phyloP scores from a whole-genome alignment of 805 yeast species.

The Saccharomycopsis javanensis region DNA sequence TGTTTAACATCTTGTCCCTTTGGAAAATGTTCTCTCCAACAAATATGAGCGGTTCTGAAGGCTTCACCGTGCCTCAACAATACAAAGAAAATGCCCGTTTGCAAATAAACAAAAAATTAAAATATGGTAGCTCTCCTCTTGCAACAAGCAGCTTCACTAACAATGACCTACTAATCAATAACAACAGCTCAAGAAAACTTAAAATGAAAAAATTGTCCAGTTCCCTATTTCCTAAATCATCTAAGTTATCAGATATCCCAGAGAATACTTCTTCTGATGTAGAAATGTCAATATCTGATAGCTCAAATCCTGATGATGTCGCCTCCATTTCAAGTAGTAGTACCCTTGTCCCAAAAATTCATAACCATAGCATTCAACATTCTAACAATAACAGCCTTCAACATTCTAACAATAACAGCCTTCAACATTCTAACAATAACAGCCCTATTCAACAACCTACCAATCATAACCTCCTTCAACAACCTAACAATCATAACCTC shows the following conservation, averaged over 20 bases:
- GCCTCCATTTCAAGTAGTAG: neutral
- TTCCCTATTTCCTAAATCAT: neutral
- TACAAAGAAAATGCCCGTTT: constrained; percentile 26
- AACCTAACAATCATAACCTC: no score
- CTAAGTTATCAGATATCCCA: neutral
- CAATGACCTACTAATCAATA: neutral
- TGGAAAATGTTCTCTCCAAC: neutral
- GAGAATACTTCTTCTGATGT: constrained; percentile 1
- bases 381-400: neutral
- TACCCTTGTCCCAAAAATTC: neutral
- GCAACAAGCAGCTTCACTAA: constrained; percentile 22
- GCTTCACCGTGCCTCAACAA: constrained; percentile 24
- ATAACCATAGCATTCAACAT: no score
- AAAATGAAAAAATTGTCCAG: constrained; percentile 4
- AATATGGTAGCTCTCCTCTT: constrained; percentile 26
- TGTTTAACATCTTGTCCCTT: no score
- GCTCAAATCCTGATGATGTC: constrained; percentile 24
- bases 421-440: no score
- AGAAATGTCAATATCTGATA: constrained; percentile 12
- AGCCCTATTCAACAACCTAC: no score
- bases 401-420: no score
- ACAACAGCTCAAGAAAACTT: neutral
- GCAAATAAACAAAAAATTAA: constrained; percentile 24
- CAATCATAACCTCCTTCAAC: no score
- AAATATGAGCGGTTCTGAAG: neutral